Base-by-base conservation (phyloP, 345 rosid genomes). In the Corymbia maculata region DNA sequence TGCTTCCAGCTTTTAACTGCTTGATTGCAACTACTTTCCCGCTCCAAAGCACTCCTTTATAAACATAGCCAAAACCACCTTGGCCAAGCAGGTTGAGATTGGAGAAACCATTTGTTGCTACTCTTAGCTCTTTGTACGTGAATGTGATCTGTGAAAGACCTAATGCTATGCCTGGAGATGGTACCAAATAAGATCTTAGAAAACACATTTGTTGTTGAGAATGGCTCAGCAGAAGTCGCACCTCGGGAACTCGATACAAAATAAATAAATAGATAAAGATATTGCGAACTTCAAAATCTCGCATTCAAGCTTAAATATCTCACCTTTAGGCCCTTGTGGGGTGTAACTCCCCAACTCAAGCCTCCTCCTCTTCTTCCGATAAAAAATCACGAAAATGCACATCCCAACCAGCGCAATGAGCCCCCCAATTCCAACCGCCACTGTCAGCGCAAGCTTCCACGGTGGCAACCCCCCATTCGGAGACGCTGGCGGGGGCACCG, bases 1-100 rank as follows among this genome's bases (percentile, higher is more conserved):
- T 92, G 88, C 96, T 94, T 30, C 94, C 96, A 17, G 94, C 88
- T 91, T 94, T 95, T 80, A 96, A 93, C 90, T 93, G 96, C 90
- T 95, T 96, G 30, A 96, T 64, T 9, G 98, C 98, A 28, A 94
- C 95, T 85, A 88, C 85, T 59, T 90, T 94, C 52, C 96, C 95
- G 30, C 93, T 89, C 15, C 79, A 52, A 88, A 95, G 95, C 68
- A 93, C 93, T 90, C 98, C 97, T 88, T 84, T 94, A 79, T 94
- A 95, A 64, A 94, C 97, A 89, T 93, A 93, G 90, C 97, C 97
- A 92, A 93, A 95, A 12, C 32, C 68, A 59, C 68, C 68, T 59
- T 59, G 0, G 0, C 68, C 68, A 26, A 59, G 68, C 26, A 59
- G 8, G 68, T 26, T 59, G 68, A 59, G 30, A 59, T 59, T 59